These are phyloP conservation scores for Beauveria scarabaeidicola DNA, from an alignment of 2,329 filamentous ascomycete genomes.

Conservation along the genomic window DNA sequence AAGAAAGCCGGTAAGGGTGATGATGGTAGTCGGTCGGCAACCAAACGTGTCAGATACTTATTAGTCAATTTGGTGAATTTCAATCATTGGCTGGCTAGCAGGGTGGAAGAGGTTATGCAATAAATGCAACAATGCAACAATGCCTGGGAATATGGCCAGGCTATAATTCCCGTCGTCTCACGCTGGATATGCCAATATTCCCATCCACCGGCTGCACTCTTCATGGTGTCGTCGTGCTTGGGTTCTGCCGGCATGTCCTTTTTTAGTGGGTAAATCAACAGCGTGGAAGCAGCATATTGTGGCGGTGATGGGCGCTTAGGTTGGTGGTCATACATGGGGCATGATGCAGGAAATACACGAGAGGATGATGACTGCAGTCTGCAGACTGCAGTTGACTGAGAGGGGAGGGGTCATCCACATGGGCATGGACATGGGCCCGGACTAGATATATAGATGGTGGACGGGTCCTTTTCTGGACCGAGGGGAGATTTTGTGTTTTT, in stretches of 20 bases:
- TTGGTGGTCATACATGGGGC: neutral
- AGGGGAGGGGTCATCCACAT: neutral
- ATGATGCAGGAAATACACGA: neutral
- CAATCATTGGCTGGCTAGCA: too few relatives aligned
- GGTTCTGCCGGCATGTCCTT: neutral
- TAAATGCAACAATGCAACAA: neutral
- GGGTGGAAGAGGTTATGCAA: too few relatives aligned
- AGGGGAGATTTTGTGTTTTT: too few relatives aligned
- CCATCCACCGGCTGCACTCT: neutral
- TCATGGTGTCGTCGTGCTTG: too few relatives aligned
- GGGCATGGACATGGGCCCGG: neutral
- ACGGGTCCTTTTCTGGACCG: too few relatives aligned
- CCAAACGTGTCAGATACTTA: too few relatives aligned
- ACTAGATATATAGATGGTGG: neutral
- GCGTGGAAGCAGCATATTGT: neutral
- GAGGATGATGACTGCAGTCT: slow-evolving; percentile 7
- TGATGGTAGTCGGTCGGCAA: too few relatives aligned
- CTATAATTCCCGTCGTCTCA: slow-evolving; percentile 10
- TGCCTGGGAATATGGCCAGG: neutral
- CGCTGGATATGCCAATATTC: neutral
- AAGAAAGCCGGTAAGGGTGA: too few relatives aligned
- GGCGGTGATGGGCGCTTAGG: neutral
- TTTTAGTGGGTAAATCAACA: neutral
- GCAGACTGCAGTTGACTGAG: slow-evolving; percentile 3
- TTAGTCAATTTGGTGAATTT: too few relatives aligned